These are phyloP conservation scores for Benincasa hispida DNA, from an alignment of 306 rosid genomes.

Conservation along the genomic window DNA sequence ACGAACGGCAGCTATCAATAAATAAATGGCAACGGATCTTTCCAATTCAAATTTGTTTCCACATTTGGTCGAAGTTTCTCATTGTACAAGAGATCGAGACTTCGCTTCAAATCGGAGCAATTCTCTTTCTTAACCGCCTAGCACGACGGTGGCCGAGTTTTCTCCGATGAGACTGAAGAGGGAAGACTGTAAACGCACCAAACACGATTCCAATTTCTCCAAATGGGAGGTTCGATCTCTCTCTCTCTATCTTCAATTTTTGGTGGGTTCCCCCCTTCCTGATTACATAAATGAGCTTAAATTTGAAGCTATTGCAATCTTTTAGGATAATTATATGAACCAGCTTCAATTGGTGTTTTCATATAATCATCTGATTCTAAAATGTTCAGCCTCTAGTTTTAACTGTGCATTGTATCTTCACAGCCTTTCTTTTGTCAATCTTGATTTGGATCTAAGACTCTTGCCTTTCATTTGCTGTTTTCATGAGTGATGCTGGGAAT, in stretches of 20 bases:
- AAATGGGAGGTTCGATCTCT: constrained; percentile 49
- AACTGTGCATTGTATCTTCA: too few species aligned
- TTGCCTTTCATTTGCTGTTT: neutral
- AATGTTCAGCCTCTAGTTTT: neutral
- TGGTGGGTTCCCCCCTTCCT: neutral
- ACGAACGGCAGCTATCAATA: neutral
- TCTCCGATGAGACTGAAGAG: constrained; percentile 32
- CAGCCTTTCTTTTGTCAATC: neutral
- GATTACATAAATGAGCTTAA: neutral
- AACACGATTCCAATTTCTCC: constrained; percentile 52
- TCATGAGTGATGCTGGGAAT: neutral
- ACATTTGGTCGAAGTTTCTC: neutral
- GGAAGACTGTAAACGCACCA: constrained; percentile 53
- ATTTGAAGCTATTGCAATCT: neutral
- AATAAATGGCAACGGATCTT: neutral
- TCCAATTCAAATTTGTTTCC: neutral
- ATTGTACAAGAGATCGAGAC: neutral
- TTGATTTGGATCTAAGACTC: neutral
- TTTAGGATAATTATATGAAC: neutral
- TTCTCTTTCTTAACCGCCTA: neutral
- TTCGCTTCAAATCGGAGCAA: constrained; percentile 1
- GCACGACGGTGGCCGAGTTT: constrained; percentile 13
- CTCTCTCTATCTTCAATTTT: neutral
- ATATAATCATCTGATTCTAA: neutral
- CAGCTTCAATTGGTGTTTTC: neutral